These are phyloP conservation scores for Canavalia ensiformis DNA, from an alignment of 306 rosid species.

Conservation along the genomic window DNA sequence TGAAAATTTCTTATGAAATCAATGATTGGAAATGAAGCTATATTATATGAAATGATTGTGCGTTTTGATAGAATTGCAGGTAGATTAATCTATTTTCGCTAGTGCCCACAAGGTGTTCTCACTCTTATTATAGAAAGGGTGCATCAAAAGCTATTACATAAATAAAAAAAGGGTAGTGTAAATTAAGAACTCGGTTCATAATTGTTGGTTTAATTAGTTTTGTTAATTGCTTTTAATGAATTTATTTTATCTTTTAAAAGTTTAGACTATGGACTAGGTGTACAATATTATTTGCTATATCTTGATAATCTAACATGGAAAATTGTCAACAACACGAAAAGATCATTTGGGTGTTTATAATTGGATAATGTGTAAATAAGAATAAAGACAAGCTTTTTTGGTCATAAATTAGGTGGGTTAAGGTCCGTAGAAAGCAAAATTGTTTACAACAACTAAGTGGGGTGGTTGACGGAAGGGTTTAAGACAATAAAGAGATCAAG, in stretches of 20 bases:
- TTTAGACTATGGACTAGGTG: too few relatives aligned
- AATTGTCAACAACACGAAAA: too few relatives aligned
- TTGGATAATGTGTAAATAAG: background rate
- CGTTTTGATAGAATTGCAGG: background rate
- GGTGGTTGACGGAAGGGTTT: background rate
- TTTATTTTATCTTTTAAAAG: too few relatives aligned
- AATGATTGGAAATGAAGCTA: background rate
- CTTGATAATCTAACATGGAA: too few relatives aligned
- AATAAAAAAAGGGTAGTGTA: too few relatives aligned
- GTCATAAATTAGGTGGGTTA: background rate
- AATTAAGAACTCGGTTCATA: too few relatives aligned
- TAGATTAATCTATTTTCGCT: background rate
- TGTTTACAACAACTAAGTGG: constrained; percentile 1
- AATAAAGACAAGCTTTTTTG: background rate
- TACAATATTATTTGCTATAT: too few relatives aligned
- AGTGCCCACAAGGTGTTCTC: background rate
- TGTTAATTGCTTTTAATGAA: too few relatives aligned
- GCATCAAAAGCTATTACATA: too few relatives aligned
- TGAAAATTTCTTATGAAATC: background rate
- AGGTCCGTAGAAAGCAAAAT: background rate
- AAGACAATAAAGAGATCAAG: background rate
- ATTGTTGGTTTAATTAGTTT: too few relatives aligned
- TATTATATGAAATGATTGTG: background rate
- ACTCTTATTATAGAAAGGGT: background rate
- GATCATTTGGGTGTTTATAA: background rate